phyloP scores from a whole-genome alignment of 176 grass and related monocot genomes.

The Carex cristatella region DNA sequence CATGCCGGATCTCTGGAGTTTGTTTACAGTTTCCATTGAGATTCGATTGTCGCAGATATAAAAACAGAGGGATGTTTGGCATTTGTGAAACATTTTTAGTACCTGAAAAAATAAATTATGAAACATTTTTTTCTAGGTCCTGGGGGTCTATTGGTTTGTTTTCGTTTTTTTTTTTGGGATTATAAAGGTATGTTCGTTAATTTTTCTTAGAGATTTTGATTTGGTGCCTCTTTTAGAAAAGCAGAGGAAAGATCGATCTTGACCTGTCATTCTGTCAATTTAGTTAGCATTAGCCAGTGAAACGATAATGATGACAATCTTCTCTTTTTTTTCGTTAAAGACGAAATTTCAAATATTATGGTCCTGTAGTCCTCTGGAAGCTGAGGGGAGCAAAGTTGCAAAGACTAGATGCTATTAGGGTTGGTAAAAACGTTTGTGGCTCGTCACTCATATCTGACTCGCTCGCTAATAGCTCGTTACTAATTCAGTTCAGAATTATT shows the following conservation, averaged over 20 bases:
- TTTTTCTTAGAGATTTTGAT: not conserved
- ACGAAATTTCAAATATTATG: not conserved
- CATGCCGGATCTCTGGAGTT: not conserved
- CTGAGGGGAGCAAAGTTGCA: not conserved
- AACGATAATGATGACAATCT: not conserved
- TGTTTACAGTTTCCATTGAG: not conserved
- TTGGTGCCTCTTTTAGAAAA: not conserved
- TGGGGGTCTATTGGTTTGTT: not conserved
- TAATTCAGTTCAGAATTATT: too few species aligned
- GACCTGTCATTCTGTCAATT: constrained; percentile 5
- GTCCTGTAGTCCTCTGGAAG: not conserved
- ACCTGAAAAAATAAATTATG: not conserved
- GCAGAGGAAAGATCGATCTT: not conserved
- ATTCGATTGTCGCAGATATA: not conserved
- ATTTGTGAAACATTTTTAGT: not conserved
- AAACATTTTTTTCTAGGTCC: not conserved
- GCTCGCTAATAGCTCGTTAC: too few species aligned
- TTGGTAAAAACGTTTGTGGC: too few species aligned
- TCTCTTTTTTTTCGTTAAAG: not conserved
- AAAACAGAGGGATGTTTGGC: not conserved
- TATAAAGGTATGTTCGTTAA: not conserved
- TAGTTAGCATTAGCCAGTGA: not conserved
- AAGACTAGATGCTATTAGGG: too few species aligned
- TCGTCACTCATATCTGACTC: too few species aligned
- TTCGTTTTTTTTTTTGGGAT: not conserved